Percentiles rank a stretch among this genome's conserved stretches.
These are phyloP conservation scores for Huiozyma sinensis DNA, from an alignment of 805 yeast species.

Conservation along the genomic window DNA sequence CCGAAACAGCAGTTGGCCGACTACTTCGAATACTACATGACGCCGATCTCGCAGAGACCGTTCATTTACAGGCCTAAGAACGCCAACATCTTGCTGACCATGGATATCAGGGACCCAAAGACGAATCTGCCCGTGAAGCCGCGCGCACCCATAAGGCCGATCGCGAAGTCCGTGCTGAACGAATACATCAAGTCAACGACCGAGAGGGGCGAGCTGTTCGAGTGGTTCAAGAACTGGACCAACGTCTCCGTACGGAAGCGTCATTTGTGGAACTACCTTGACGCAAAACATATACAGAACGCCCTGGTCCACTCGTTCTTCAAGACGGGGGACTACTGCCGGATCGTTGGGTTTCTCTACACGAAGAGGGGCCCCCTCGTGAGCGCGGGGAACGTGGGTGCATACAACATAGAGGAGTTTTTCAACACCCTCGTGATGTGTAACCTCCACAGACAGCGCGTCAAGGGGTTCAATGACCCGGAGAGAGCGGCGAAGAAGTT, in stretches of 20 bases:
- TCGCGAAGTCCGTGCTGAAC: slow-evolving; percentile 18
- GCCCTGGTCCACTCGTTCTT: slow-evolving; percentile 19
- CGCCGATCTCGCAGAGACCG: slow-evolving; percentile 28
- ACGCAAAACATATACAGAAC: slow-evolving; percentile 15
- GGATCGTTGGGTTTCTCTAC: slow-evolving; percentile 14
- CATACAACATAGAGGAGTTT: slow-evolving; percentile 21
- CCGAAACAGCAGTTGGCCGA: slow-evolving; percentile 14
- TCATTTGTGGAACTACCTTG: slow-evolving; percentile 18
- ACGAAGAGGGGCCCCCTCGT: slow-evolving; percentile 10
- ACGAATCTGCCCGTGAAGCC: slow-evolving; percentile 28
- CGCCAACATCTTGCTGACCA: slow-evolving; percentile 28
- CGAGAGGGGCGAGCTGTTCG: not conserved
- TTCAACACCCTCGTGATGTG: slow-evolving; percentile 23
- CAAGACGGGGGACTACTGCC: slow-evolving; percentile 15
- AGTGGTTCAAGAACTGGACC: slow-evolving; percentile 21
- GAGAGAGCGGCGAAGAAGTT: slow-evolving; percentile 14
- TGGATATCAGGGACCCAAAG: slow-evolving; percentile 31
- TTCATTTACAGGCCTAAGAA: slow-evolving; percentile 33
- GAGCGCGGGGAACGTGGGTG: slow-evolving; percentile 10
- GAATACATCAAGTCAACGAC: slow-evolving; percentile 15
- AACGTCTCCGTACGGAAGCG: slow-evolving; percentile 17
- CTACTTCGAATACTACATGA: slow-evolving; percentile 27
- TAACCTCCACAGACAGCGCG: slow-evolving; percentile 18
- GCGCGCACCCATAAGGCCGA: slow-evolving; percentile 23
- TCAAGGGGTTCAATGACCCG: slow-evolving; percentile 9